These are phyloP conservation scores for Cymodocea nodosa DNA, from an alignment of 116 monocot genomes.

Conservation along the genomic window DNA sequence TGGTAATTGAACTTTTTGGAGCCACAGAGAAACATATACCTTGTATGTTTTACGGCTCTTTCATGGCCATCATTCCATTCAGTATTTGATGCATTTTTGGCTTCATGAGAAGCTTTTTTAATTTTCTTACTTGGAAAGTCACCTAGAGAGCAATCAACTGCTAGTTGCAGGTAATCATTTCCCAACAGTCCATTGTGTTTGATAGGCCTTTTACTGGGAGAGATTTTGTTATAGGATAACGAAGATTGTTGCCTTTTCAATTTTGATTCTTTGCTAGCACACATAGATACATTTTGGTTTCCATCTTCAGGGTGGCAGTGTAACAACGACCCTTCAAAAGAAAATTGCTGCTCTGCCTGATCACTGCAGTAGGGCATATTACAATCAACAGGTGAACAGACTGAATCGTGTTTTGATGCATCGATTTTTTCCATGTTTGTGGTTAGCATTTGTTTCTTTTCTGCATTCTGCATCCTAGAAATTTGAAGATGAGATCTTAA, in stretches of 20 bases:
- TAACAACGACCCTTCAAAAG: constrained; percentile 13
- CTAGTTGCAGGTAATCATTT: constrained; percentile 4
- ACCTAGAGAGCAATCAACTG: constrained; percentile 6
- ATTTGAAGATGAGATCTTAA: background rate
- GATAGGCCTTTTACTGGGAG: constrained; percentile 12
- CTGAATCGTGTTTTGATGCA: constrained; percentile 13
- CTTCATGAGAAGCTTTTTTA: constrained; percentile 7
- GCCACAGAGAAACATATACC: constrained; percentile 36
- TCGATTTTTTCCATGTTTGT: constrained; percentile 23
- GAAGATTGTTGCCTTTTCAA: constrained; percentile 40
- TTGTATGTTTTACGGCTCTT: constrained; percentile 24
- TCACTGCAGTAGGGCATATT: constrained; percentile 11
- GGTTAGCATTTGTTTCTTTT: constrained; percentile 20
- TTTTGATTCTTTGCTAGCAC: constrained; percentile 11
- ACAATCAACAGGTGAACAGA: constrained; percentile 7
- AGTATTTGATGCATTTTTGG: constrained; percentile 3
- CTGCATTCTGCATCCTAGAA: constrained; percentile 1
- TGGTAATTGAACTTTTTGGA: constrained; percentile 13
- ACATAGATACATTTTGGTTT: constrained; percentile 3
- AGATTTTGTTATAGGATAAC: constrained; percentile 7
- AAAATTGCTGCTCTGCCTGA: constrained; percentile 9
- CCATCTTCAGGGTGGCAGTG: constrained; percentile 4
- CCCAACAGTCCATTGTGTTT: constrained; percentile 11
- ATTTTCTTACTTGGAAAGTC: constrained; percentile 4
- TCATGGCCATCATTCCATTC: constrained; percentile 11